Percentiles rank a stretch among this genome's conserved stretches.
Evolutionary conservation across 1,284 basidiomycete species (phyloP).

Genomic region (Phlebopus sp.): DNA sequence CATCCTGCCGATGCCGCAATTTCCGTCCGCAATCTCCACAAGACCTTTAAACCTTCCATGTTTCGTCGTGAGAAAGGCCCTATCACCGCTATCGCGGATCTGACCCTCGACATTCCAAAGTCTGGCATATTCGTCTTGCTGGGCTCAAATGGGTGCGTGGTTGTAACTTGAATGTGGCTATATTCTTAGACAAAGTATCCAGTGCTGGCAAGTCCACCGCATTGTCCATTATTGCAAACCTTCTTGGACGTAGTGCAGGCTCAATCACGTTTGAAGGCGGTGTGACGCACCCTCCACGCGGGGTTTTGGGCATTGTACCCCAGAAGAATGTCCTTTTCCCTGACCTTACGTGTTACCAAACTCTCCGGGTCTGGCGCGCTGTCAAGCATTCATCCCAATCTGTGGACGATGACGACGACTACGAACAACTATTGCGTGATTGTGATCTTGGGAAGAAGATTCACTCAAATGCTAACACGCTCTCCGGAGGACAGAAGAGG

Average conservation of each 20-base stretch:
- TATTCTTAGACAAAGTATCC: conserved; percentile 9
- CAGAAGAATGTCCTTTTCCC: conserved; percentile 84
- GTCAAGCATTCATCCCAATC: conserved; percentile 63
- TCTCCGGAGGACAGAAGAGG: conserved; percentile 80
- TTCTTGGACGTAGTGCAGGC: conserved; percentile 59
- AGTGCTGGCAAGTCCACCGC: conserved; percentile 81
- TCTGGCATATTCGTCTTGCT: conserved; percentile 73
- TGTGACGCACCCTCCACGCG: conserved; percentile 48
- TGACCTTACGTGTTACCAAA: conserved; percentile 73
- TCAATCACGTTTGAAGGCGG: conserved; percentile 63
- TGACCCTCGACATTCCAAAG: conserved; percentile 65
- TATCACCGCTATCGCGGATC: conserved; percentile 61
- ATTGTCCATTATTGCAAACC: conserved; percentile 63
- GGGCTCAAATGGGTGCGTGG: conserved; percentile 65
- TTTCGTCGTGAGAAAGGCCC: conserved; percentile 37
- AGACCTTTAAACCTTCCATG: conserved; percentile 50
- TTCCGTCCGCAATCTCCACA: conserved; percentile 56
- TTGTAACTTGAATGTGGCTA: not conserved
- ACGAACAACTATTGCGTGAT: conserved; percentile 60
- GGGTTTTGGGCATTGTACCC: conserved; percentile 72
- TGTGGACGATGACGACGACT: conserved; percentile 37
- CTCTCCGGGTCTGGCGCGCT: conserved; percentile 68
- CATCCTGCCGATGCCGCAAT: conserved; percentile 50
- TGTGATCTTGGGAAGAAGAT: conserved; percentile 73
- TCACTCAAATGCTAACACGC: conserved; percentile 58